A percentile compares a stretch with the other conserved stretches of the same genome.
Evolutionary conservation across 2,329 filamentous ascomycete species (phyloP).

Genomic region (Aspergillus novofumigatus): DNA sequence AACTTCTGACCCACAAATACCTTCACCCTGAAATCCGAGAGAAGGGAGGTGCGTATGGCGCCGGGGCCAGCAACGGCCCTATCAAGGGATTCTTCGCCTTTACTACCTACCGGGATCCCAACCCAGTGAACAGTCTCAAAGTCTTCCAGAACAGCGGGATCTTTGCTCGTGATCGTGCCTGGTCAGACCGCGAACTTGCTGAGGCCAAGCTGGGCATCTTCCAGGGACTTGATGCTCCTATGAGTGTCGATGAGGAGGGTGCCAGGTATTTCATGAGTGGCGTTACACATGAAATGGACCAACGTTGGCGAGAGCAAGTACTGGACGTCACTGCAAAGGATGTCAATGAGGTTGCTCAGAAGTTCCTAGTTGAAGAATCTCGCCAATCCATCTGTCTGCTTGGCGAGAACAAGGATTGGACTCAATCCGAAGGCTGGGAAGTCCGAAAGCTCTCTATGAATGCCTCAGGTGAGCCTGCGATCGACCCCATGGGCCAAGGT

Average conservation of each 20-base stretch:
- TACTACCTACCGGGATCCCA: slow-evolving; percentile 95
- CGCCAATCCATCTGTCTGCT: slow-evolving; percentile 66
- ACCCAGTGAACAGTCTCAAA: slow-evolving; percentile 79
- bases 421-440: slow-evolving; percentile 64
- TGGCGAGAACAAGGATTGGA: slow-evolving; percentile 78
- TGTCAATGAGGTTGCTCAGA: slow-evolving; percentile 74
- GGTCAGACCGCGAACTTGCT: slow-evolving; percentile 81
- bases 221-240: slow-evolving; percentile 83
- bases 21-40: slow-evolving; percentile 96
- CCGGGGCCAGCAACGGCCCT: slow-evolving; percentile 76
- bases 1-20: slow-evolving; percentile 93
- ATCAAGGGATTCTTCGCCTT: slow-evolving; percentile 86
- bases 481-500: slow-evolving; percentile 13
- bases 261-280: slow-evolving; percentile 81
- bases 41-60: slow-evolving; percentile 94
- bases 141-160: slow-evolving; percentile 79
- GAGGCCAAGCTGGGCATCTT: slow-evolving; percentile 96
- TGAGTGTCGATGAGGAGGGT: slow-evolving; percentile 81
- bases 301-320: slow-evolving; percentile 74
- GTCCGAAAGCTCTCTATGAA: slow-evolving; percentile 68
- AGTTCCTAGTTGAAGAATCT: slow-evolving; percentile 68
- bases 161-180: slow-evolving; percentile 77
- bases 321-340: slow-evolving; percentile 80
- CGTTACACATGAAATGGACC: slow-evolving; percentile 83
- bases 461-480: slow-evolving; percentile 38